Evolutionary conservation across 805 yeast genomes (phyloP).

Genomic region (Yarrowia sp.): DNA sequence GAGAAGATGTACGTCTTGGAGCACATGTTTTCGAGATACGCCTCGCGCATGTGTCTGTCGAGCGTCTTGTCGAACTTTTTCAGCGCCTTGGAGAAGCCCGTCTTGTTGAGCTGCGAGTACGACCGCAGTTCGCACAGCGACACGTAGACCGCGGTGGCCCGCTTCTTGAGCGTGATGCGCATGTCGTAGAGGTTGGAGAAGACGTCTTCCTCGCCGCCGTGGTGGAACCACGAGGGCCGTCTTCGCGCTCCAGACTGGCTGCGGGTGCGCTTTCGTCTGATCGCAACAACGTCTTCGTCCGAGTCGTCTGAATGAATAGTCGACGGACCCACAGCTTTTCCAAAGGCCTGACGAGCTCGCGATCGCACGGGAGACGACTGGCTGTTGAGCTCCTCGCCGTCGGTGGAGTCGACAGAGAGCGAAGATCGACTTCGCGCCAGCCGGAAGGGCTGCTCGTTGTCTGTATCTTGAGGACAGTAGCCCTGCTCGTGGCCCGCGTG

Average conservation of each 20-base stretch:
- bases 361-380: slow-evolving; percentile 2
- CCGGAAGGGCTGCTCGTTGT: slow-evolving; percentile 18
- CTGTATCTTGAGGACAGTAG: slow-evolving; percentile 17
- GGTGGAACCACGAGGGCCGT: slow-evolving; percentile 27
- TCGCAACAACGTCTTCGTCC: slow-evolving; percentile 15
- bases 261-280: slow-evolving; percentile 11
- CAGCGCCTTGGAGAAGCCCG: slow-evolving; percentile 86
- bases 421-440: slow-evolving; percentile 19
- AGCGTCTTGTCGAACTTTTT: slow-evolving; percentile 89
- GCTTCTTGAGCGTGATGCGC: slow-evolving; percentile 62
- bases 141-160: slow-evolving; percentile 66
- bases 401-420: slow-evolving; percentile 21
- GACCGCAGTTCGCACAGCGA: slow-evolving; percentile 78
- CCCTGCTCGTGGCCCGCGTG: slow-evolving; percentile 24
- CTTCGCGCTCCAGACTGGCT: slow-evolving; percentile 23
- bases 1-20: slow-evolving; percentile 57
- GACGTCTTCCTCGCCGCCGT: slow-evolving; percentile 25
- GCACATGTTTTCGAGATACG: slow-evolving; percentile 48
- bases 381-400: slow-evolving; percentile 6
- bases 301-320: slow-evolving; percentile 14
- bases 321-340: neutral
- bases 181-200: slow-evolving; percentile 30
- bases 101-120: slow-evolving; percentile 75
- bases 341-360: slow-evolving; percentile 6
- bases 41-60: slow-evolving; percentile 56